Base-by-base conservation (phyloP, 2,329 filamentous ascomycete species). In the Nakataea oryzae region DNA sequence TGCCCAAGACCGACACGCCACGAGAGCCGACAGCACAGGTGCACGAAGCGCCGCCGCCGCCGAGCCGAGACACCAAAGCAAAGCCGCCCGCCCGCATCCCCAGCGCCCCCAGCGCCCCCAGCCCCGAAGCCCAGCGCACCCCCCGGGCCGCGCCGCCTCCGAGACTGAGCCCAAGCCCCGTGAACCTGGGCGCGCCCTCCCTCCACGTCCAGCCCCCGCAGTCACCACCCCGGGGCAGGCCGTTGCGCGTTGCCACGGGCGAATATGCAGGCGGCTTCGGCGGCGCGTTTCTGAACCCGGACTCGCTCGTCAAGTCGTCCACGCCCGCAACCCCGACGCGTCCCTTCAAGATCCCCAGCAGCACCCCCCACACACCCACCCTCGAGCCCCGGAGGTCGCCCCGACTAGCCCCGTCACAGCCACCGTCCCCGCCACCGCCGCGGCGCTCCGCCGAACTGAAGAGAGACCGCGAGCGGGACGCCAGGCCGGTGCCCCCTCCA, bases 171-270 rank as follows among this genome's bases (percentile, higher is more conserved):
- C 78, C 78, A 0, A 75, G 71, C 24, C 76, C 77, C 29, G 65
- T 73, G 24, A 73, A 24, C 24, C 26, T 47, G 13, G 59, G 73
- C n/a, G 81, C 86, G 32, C 89, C 90, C 24, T 80, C 86, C 34
- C 84, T 93, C 63, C 84, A 81, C 6, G 77, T 92, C 58, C 82
- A 90, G 62, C 87, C 89, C 56, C 89, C 89, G 6, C 81, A 81
- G 60, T 91, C 89, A 13, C 87, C 89, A 0, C 82, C 85, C 1
- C 87, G 85, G 65, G 72, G 70, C 58, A 75, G 72, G 57, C 65
- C 71, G 24, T 67, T 72, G 27, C 70, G 70, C 50, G 61, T 76
- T 9, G 67, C 73, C 14, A 65, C 72, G 12, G 72, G 72, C 47
- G 79, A 83, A 21, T 74, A 76, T 50, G 41, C 6, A 8, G 41